phyloP scores from a whole-genome alignment of 192 early-diverging fungal species.

The Backusella luteola region DNA sequence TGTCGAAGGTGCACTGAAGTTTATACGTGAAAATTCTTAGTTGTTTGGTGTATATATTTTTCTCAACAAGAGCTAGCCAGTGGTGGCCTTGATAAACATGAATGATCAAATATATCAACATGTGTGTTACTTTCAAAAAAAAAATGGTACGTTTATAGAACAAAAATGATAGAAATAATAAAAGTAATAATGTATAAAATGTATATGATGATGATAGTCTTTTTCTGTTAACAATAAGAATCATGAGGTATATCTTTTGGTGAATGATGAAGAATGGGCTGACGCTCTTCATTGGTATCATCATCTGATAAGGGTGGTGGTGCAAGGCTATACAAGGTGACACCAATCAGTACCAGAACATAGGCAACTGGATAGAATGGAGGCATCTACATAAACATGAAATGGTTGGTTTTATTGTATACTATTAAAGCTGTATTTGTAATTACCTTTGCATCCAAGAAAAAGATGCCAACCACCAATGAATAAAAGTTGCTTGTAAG shows the following conservation, averaged over 20 bases:
- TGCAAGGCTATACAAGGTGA: conserved; percentile 15
- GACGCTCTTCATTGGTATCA: background rate
- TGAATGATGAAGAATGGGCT: background rate
- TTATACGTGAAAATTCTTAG: no score
- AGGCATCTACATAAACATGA: conserved; percentile 15
- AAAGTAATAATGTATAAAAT: background rate
- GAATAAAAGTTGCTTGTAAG: conserved; percentile 37
- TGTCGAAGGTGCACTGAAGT: no score
- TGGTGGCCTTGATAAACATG: no score
- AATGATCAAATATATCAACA: no score
- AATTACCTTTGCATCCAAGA: conserved; percentile 23
- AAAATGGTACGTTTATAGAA: no score
- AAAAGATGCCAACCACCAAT: conserved; percentile 21
- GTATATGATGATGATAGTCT: background rate
- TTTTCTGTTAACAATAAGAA: background rate
- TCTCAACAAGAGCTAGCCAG: no score
- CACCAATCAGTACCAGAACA: conserved; percentile 19
- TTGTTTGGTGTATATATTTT: no score
- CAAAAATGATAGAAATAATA: background rate
- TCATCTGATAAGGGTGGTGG: conserved; percentile 11
- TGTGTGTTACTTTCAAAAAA: no score
- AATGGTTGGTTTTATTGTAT: no score
- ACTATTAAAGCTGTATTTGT: background rate
- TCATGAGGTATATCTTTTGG: background rate
- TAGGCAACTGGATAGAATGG: conserved; percentile 31